Conservation (phyloP, 352 stramenopile genomes). For the Pythium scleroteichum region DNA sequence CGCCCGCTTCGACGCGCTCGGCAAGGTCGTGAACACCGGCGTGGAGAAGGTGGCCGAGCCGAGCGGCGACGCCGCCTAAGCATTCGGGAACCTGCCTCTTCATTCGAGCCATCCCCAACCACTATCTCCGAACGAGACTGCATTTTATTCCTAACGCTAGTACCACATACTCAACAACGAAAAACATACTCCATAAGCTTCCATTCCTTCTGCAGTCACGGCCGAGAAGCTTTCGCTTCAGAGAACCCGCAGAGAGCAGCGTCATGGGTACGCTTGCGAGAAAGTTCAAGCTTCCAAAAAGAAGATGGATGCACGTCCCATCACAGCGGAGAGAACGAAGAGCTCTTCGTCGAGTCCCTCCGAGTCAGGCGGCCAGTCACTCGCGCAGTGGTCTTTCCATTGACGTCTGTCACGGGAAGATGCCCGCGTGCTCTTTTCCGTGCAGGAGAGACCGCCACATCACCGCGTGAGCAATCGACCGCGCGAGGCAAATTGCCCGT, state of each 20-base stretch:
- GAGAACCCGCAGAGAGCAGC: background rate
- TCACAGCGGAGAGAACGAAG: background rate
- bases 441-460: background rate
- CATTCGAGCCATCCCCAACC: no score
- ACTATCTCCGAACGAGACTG: no score
- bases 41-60: background rate
- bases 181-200: background rate
- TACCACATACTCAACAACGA: no score
- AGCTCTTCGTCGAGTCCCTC: background rate
- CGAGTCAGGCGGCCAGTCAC: no score
- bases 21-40: constrained; percentile 30
- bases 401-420: background rate
- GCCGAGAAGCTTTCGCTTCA: no score
- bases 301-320: constrained; percentile 2
- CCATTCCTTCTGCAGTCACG: no score
- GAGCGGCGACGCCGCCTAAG: constrained; percentile 13
- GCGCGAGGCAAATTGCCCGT: background rate
- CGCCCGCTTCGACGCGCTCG: constrained; percentile 29
- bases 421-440: background rate
- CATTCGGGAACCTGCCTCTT: no score
- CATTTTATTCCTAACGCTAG: no score
- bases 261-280: no score
- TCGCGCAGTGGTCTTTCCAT: no score
- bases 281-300: constrained; percentile 13
- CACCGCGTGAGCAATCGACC: background rate